These are phyloP conservation scores for Candida bentonensis DNA, from an alignment of 805 yeast genomes.

Conservation along the genomic window DNA sequence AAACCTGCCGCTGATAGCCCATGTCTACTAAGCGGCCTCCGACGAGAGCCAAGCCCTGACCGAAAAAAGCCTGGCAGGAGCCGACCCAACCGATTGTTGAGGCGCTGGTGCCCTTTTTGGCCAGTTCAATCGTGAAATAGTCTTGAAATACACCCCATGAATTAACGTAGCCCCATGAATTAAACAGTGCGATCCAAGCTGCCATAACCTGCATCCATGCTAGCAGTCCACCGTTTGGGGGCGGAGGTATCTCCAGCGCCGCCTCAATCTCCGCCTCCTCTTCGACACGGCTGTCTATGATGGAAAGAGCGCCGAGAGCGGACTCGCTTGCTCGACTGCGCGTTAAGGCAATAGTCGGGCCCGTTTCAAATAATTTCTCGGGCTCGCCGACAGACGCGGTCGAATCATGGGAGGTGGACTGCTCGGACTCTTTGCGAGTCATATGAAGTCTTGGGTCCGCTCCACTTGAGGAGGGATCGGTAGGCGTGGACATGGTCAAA, in stretches of 20 bases:
- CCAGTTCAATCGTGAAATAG: slow-evolving; percentile 8
- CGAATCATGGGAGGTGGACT: too few relatives aligned
- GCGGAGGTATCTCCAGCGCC: slow-evolving; percentile 5
- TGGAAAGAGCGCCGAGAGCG: neutral
- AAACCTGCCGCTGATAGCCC: slow-evolving; percentile 15
- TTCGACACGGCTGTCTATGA: neutral
- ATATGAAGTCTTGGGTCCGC: too few relatives aligned
- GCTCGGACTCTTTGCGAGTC: too few relatives aligned
- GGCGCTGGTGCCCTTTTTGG: slow-evolving; percentile 7
- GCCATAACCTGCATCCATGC: slow-evolving; percentile 18
- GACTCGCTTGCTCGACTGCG: neutral
- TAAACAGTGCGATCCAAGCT: slow-evolving; percentile 12
- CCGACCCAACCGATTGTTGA: slow-evolving; percentile 8
- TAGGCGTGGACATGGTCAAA: too few relatives aligned
- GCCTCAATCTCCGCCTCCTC: neutral
- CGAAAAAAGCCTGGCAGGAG: slow-evolving; percentile 3
- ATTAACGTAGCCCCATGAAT: slow-evolving; percentile 15
- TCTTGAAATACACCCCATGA: slow-evolving; percentile 16
- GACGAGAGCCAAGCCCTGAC: slow-evolving; percentile 14
- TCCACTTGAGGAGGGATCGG: too few relatives aligned
- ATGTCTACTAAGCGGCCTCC: slow-evolving; percentile 21
- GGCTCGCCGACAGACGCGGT: too few relatives aligned
- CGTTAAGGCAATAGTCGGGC: neutral
- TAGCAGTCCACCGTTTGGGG: slow-evolving; percentile 15
- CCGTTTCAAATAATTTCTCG: neutral